Percentiles rank a stretch among this genome's conserved stretches.
Evolutionary conservation across 306 rosid genomes (phyloP).

Genomic region (Chamaecrista fasciculata): DNA sequence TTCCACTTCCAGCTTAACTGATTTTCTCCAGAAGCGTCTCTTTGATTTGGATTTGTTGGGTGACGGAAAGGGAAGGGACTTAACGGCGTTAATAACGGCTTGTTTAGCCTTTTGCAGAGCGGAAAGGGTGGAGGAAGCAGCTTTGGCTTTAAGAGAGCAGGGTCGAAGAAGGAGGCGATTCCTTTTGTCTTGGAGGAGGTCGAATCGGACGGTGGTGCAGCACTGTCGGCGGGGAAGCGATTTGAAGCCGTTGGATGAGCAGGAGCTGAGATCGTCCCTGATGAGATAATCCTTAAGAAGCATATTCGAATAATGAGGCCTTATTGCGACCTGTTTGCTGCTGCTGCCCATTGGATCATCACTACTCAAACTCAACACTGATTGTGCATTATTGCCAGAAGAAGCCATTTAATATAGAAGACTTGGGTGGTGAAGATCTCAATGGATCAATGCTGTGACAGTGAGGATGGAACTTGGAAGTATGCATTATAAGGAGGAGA

Average conservation of each 20-base stretch:
- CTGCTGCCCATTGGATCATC: no score
- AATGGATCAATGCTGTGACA: background rate
- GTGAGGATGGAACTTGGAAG: no score
- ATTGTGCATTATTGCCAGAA: no score
- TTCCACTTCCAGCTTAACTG: background rate
- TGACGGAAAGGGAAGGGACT: slow-evolving; percentile 38
- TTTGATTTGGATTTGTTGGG: slow-evolving; percentile 11
- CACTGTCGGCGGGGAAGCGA: slow-evolving; percentile 75
- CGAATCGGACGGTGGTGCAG: slow-evolving; percentile 53
- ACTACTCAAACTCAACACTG: no score
- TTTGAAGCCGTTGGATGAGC: slow-evolving; percentile 79
- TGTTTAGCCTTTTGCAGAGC: slow-evolving; percentile 60
- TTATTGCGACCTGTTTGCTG: slow-evolving; percentile 22
- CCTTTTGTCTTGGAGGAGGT: slow-evolving; percentile 27
- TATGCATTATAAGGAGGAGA: slow-evolving; percentile 2
- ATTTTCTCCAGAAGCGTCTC: slow-evolving; percentile 47
- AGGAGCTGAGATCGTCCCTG: slow-evolving; percentile 66
- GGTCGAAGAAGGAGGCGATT: background rate
- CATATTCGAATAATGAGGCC: slow-evolving; percentile 20
- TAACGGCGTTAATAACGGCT: slow-evolving; percentile 52
- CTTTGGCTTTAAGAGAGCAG: slow-evolving; percentile 1
- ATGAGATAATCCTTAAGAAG: slow-evolving; percentile 72
- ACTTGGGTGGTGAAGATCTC: slow-evolving; percentile 29
- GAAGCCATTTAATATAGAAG: no score
- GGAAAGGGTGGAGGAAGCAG: slow-evolving; percentile 34